Percentiles rank a stretch among this genome's conserved stretches.
Conservation (phyloP, 495 filamentous ascomycete species). For the Xylaria flabelliformis region DNA sequence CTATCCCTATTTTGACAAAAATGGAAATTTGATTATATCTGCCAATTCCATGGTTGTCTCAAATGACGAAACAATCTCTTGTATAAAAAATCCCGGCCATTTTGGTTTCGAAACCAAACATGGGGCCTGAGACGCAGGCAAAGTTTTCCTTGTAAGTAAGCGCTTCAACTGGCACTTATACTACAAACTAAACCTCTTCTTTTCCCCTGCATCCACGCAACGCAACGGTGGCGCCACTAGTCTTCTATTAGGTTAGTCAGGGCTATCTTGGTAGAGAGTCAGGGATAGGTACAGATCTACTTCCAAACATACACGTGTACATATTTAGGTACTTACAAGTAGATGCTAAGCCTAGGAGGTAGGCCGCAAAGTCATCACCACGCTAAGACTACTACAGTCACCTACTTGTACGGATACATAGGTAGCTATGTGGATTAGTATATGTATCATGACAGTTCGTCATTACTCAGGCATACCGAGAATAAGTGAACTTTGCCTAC, state of each 20-base stretch:
- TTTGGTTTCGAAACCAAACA: slow-evolving; percentile 21
- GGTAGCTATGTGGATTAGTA: neutral
- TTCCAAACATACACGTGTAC: slow-evolving; percentile 3
- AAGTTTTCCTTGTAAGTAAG: slow-evolving; percentile 17
- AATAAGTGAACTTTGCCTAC: neutral
- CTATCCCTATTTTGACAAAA: neutral
- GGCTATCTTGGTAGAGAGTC: slow-evolving; percentile 11
- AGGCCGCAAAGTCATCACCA: neutral
- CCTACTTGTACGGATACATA: neutral
- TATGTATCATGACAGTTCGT: neutral
- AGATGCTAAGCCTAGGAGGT: no score
- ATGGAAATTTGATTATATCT: neutral
- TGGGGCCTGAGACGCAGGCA: slow-evolving; percentile 20
- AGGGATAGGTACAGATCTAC: slow-evolving; percentile 11
- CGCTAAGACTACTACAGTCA: neutral
- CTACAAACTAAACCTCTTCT: neutral
- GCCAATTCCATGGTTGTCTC: neutral
- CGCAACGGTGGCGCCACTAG: slow-evolving; percentile 13
- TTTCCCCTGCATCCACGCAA: slow-evolving; percentile 10
- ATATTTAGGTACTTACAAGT: neutral
- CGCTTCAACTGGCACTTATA: neutral
- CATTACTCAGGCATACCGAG: neutral
- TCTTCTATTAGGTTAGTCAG: neutral
- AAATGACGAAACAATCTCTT: neutral
- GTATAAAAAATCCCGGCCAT: slow-evolving; percentile 5